phyloP scores from a whole-genome alignment of 2,329 filamentous ascomycete genomes.

The Akanthomyces lecanii region DNA sequence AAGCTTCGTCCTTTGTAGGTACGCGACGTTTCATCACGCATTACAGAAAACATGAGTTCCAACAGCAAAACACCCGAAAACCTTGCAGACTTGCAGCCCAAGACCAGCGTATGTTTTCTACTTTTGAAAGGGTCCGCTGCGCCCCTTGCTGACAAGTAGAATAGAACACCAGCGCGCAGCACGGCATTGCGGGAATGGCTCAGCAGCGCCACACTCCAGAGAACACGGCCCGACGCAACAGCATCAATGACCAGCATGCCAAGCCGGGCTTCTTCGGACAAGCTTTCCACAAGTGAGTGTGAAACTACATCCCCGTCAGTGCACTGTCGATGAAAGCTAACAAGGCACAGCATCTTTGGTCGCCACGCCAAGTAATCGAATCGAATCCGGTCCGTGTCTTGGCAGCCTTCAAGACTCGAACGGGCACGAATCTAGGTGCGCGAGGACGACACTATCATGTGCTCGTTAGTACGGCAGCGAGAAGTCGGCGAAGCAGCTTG shows the following conservation, averaged over 20 bases:
- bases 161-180: background rate
- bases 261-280: conserved; percentile 4
- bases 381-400: background rate
- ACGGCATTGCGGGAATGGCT: background rate
- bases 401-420: too few species aligned
- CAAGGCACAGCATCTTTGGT: background rate
- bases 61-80: background rate
- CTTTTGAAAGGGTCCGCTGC: too few species aligned
- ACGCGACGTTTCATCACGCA: background rate
- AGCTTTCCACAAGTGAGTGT: conserved; percentile 3
- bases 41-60: background rate
- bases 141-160: background rate
- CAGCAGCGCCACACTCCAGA: conserved; percentile 3
- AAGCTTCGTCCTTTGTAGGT: background rate
- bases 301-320: too few species aligned
- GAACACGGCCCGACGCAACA: background rate
- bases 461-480: too few species aligned
- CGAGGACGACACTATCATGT: too few species aligned
- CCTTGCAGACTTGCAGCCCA: background rate
- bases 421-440: too few species aligned
- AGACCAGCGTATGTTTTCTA: background rate
- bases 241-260: conserved; percentile 1
- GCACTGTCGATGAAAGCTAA: background rate
- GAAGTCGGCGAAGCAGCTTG: too few species aligned
- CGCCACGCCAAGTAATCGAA: conserved; percentile 4